Evolutionary conservation across 2,329 filamentous ascomycete species (phyloP).

Genomic region (Thelonectria rubi): DNA sequence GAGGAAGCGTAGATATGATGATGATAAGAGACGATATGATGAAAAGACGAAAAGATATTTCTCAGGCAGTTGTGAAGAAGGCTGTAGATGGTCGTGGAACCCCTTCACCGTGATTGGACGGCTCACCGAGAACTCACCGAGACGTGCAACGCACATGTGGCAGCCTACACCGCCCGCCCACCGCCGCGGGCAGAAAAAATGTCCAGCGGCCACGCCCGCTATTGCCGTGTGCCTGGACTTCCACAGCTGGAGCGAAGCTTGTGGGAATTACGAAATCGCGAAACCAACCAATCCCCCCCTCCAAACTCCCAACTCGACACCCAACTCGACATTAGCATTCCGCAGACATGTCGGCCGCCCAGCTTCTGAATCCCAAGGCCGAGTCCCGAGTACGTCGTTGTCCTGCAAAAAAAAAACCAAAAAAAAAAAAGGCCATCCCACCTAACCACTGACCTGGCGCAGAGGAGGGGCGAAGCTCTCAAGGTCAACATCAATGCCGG

Average conservation of each 20-base stretch:
- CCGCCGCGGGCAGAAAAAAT: constrained; percentile 47
- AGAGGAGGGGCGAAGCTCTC: constrained; percentile 97
- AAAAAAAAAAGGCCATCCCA: constrained; percentile 34
- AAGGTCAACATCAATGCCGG: constrained; percentile 96
- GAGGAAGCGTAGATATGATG: constrained; percentile 15
- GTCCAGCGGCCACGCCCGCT: constrained; percentile 42
- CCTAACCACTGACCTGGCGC: constrained; percentile 41
- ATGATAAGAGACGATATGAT: background rate
- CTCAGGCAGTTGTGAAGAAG: background rate
- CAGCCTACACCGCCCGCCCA: constrained; percentile 45
- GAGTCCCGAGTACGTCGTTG: constrained; percentile 83
- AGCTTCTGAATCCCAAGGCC: constrained; percentile 98
- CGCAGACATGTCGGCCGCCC: constrained; percentile 86
- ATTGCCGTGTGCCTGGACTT: constrained; percentile 30
- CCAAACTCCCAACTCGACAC: constrained; percentile 26
- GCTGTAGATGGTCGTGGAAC: constrained; percentile 12
- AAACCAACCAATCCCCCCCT: constrained; percentile 35
- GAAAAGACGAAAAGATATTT: background rate
- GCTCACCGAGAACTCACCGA: constrained; percentile 17
- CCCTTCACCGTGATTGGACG: constrained; percentile 10
- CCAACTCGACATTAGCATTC: constrained; percentile 36
- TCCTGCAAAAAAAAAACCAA: constrained; percentile 32
- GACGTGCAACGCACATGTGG: background rate
- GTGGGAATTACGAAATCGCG: constrained; percentile 45
- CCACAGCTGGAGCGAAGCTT: constrained; percentile 44